phyloP scores from a whole-genome alignment of 2,329 filamentous ascomycete species.

The Aspergillus thermomutatus region DNA sequence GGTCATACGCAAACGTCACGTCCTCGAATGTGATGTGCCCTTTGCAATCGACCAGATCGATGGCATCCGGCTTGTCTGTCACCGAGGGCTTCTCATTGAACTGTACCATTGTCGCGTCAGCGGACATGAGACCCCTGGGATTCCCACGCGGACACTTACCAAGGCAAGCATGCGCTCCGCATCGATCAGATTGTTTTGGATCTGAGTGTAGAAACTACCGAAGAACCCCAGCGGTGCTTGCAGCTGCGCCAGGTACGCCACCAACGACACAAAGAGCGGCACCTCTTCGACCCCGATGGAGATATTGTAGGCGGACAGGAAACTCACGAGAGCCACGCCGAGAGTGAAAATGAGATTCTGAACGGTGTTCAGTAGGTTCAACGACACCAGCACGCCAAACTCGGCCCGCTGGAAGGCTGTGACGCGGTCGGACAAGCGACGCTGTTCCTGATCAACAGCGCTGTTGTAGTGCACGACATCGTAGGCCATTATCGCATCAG shows the following conservation, averaged over 20 bases:
- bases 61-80: background rate
- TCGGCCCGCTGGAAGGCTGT: slow-evolving; percentile 66
- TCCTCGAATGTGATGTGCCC: slow-evolving; percentile 49
- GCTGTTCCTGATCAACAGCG: slow-evolving; percentile 70
- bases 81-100: background rate
- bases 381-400: slow-evolving; percentile 66
- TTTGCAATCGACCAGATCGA: slow-evolving; percentile 17
- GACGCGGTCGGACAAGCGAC: slow-evolving; percentile 65
- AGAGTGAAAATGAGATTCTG: slow-evolving; percentile 71
- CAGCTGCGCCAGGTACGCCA: slow-evolving; percentile 72
- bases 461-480: slow-evolving; percentile 89
- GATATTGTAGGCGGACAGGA: slow-evolving; percentile 68
- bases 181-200: slow-evolving; percentile 57
- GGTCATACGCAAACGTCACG: slow-evolving; percentile 53
- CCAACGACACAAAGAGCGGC: slow-evolving; percentile 66
- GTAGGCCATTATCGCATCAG: slow-evolving; percentile 92
- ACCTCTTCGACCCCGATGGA: slow-evolving; percentile 58
- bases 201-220: slow-evolving; percentile 54
- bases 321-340: slow-evolving; percentile 64
- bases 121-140: no score
- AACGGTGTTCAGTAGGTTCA: slow-evolving; percentile 72
- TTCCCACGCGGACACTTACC: slow-evolving; percentile 14
- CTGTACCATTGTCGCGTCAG: no score
- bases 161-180: slow-evolving; percentile 58
- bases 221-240: slow-evolving; percentile 71